These are phyloP conservation scores for Kwoniella europaea DNA, from an alignment of 768 basidiomycete genomes.

Conservation along the genomic window DNA sequence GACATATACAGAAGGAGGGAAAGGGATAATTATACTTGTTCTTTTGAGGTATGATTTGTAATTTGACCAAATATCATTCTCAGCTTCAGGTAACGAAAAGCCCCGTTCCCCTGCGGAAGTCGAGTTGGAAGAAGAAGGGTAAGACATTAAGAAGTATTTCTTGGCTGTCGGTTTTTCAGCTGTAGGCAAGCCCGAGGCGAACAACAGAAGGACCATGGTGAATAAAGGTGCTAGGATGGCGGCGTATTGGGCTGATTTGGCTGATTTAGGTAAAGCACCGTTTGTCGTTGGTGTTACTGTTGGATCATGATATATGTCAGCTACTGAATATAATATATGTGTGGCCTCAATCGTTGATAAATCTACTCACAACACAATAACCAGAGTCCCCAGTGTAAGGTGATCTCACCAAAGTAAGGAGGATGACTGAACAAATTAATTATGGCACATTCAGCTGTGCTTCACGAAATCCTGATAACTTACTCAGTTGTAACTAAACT, in stretches of 20 bases:
- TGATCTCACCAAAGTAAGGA: conserved; percentile 74
- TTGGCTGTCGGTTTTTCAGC: conserved; percentile 72
- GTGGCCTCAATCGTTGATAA: neutral
- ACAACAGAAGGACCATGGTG: conserved; percentile 66
- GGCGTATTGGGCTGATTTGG: conserved; percentile 67
- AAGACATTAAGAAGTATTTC: conserved; percentile 65
- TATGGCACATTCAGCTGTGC: conserved; percentile 56
- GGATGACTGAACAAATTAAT: conserved; percentile 66
- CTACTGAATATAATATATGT: conserved; percentile 59
- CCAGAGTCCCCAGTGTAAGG: conserved; percentile 49
- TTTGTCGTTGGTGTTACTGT: conserved; percentile 67
- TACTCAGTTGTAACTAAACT: neutral
- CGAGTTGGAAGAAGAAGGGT: conserved; percentile 39
- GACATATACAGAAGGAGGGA: conserved; percentile 66
- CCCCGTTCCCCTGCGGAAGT: neutral
- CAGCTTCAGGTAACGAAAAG: conserved; percentile 11
- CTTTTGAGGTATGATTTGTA: conserved; percentile 66
- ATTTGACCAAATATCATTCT: conserved; percentile 45
- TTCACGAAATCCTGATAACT: neutral
- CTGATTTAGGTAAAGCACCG: conserved; percentile 60
- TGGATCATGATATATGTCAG: conserved; percentile 63
- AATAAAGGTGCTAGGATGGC: conserved; percentile 69
- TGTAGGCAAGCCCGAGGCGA: conserved; percentile 72
- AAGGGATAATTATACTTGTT: conserved; percentile 69
- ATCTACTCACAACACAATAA: conserved; percentile 35